phyloP scores from a whole-genome alignment of 495 filamentous ascomycete species.

The Lasiosphaeris hirsuta region DNA sequence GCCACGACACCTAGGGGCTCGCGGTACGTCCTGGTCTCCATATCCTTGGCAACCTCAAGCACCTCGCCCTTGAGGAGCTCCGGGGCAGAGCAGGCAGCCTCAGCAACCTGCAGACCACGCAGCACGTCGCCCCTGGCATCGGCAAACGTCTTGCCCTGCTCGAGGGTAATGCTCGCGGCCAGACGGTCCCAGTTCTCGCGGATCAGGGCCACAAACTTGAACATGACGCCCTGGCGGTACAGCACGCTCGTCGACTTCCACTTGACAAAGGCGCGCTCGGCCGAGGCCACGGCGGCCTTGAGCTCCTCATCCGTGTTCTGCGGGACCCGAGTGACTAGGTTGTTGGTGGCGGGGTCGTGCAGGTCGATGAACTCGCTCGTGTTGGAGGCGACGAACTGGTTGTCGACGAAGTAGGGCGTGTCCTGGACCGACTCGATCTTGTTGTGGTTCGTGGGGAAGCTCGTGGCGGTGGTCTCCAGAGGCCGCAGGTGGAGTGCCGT shows the following conservation, averaged over 20 bases:
- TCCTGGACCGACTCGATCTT: conserved; percentile 69
- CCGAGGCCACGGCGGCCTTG: conserved; percentile 79
- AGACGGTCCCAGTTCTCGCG: conserved; percentile 93
- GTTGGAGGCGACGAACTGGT: conserved; percentile 75
- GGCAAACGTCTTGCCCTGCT: conserved; percentile 98
- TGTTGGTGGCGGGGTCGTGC: conserved; percentile 94
- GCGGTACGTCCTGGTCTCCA: conserved; percentile 92
- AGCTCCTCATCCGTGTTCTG: conserved; percentile 92
- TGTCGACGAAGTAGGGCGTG: conserved; percentile 90
- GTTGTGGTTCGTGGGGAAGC: conserved; percentile 80
- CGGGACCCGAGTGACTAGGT: conserved; percentile 95
- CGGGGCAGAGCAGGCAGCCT: conserved; percentile 92
- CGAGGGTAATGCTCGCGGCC: conserved; percentile 91
- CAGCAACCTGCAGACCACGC: conserved; percentile 91
- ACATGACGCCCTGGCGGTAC: conserved; percentile 91
- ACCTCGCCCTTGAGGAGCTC: conserved; percentile 92
- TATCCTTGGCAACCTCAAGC: conserved; percentile 95
- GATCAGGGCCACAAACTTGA: conserved; percentile 88
- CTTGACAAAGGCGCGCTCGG: conserved; percentile 81
- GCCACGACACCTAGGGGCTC: conserved; percentile 95
- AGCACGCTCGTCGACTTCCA: conserved; percentile 86
- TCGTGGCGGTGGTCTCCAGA: conserved; percentile 58
- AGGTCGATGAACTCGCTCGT: conserved; percentile 86
- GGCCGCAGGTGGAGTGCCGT: conserved; percentile 56
- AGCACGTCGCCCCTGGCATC: conserved; percentile 96